These are phyloP conservation scores for Ophiocordyceps camponoti-floridani DNA, from an alignment of 2,329 filamentous ascomycete species.

Conservation along the genomic window DNA sequence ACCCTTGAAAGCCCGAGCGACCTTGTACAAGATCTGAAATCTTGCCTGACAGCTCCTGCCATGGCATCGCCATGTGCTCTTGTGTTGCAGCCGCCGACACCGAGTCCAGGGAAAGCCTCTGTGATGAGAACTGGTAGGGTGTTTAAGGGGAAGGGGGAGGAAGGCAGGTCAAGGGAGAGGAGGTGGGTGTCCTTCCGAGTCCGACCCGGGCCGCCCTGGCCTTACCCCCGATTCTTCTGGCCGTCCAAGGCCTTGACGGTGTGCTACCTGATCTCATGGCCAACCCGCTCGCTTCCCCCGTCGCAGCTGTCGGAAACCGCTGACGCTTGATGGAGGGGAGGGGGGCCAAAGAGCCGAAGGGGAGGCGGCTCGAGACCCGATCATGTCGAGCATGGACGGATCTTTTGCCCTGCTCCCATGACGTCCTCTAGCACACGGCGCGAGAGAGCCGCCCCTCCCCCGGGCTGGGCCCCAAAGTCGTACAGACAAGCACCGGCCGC, in stretches of 20 bases:
- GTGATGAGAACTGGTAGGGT: too few species aligned
- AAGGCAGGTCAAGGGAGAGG: neutral
- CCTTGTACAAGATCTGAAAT: constrained; percentile 3
- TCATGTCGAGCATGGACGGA: neutral
- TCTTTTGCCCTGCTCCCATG: neutral
- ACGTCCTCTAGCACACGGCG: neutral
- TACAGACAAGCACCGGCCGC: constrained; percentile 4
- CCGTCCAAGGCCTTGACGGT: neutral
- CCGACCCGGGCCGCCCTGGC: neutral
- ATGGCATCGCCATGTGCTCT: constrained; percentile 1
- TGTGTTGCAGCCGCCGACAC: constrained; percentile 1
- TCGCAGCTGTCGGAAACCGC: neutral
- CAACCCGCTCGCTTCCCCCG: neutral
- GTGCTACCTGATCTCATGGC: neutral
- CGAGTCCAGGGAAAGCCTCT: neutral
- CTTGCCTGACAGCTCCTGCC: constrained; percentile 1
- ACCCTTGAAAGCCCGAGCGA: constrained; percentile 1
- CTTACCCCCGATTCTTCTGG: neutral
- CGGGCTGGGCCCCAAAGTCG: constrained; percentile 2
- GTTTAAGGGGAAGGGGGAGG: neutral
- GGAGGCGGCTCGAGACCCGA: neutral
- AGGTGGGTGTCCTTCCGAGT: neutral
- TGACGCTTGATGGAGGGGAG: neutral
- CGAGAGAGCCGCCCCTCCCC: neutral
- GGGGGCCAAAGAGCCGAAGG: neutral